Conservation (phyloP, 305 asterid genomes). For the Nicotiana rustica region DNA sequence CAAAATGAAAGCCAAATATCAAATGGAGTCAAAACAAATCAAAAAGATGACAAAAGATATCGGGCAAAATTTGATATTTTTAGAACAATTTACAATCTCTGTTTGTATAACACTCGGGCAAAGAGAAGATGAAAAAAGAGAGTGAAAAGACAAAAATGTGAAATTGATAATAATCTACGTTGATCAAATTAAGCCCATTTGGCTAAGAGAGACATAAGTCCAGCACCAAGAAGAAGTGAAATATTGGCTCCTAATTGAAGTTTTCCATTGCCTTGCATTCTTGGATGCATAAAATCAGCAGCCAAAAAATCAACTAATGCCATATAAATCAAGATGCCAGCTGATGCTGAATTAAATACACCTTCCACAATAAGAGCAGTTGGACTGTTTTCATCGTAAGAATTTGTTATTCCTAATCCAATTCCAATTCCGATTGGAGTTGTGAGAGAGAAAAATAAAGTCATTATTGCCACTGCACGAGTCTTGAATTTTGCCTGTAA, state of each 20-base stretch:
- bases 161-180: background rate
- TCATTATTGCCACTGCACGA: conserved; percentile 45
- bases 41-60: background rate
- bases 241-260: conserved; percentile 53
- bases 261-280: conserved; percentile 52
- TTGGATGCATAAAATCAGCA: conserved; percentile 65
- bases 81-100: background rate
- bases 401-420: conserved; percentile 49
- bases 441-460: conserved; percentile 55
- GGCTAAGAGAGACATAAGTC: conserved; percentile 65
- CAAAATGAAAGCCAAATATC: too few species aligned
- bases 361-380: conserved; percentile 58
- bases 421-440: conserved; percentile 53
- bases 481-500: conserved; percentile 49
- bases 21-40: too few species aligned
- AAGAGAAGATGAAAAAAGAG: background rate
- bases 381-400: conserved; percentile 56
- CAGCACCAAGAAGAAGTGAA: conserved; percentile 68
- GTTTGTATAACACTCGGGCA: background rate
- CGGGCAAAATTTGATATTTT: background rate
- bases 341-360: conserved; percentile 57
- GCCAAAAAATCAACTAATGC: conserved; percentile 62
- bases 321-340: conserved; percentile 66
- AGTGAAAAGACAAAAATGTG: background rate
- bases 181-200: conserved; percentile 59